Conservation (phyloP, 1,284 basidiomycete genomes). For the Naganishia albida region DNA sequence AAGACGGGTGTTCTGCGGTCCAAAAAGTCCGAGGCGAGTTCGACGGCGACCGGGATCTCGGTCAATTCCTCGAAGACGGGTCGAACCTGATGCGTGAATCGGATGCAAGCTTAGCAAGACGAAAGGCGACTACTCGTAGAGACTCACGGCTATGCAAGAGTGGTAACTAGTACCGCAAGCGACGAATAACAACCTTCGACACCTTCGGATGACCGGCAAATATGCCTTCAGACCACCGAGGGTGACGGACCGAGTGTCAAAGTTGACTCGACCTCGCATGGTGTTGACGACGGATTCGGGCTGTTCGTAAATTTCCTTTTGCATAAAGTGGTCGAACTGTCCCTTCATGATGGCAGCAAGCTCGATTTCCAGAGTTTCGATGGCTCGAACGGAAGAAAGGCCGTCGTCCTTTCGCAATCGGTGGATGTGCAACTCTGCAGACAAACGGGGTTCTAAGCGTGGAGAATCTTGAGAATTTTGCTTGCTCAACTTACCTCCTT, state of each 20-base stretch:
- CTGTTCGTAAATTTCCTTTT: constrained; percentile 99
- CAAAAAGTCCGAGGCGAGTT: constrained; percentile 97
- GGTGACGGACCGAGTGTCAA: constrained; percentile 86
- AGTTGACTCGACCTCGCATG: constrained; percentile 99
- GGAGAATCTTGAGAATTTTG: not conserved
- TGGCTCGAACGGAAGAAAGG: constrained; percentile 78
- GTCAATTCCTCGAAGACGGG: constrained; percentile 99
- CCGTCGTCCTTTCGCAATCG: constrained; percentile 89
- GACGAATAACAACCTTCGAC: constrained; percentile 91
- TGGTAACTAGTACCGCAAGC: constrained; percentile 99
- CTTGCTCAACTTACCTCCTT: constrained; percentile 60
- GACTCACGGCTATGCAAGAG: constrained; percentile 77
- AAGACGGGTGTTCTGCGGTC: constrained; percentile 99
- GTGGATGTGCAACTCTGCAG: constrained; percentile 89
- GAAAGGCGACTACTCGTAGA: not conserved
- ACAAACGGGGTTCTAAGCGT: constrained; percentile 9
- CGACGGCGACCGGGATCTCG: constrained; percentile 96
- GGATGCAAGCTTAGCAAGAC: constrained; percentile 8
- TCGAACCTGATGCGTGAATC: constrained; percentile 63
- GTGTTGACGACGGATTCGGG: constrained; percentile 99
- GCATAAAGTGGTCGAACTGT: constrained; percentile 99
- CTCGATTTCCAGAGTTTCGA: constrained; percentile 98
- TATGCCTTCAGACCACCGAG: constrained; percentile 95
- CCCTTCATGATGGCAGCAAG: constrained; percentile 99
- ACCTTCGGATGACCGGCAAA: constrained; percentile 91